Evolutionary conservation across 2,329 filamentous ascomycete species (phyloP).

Genomic region (Clarireedia sp.): DNA sequence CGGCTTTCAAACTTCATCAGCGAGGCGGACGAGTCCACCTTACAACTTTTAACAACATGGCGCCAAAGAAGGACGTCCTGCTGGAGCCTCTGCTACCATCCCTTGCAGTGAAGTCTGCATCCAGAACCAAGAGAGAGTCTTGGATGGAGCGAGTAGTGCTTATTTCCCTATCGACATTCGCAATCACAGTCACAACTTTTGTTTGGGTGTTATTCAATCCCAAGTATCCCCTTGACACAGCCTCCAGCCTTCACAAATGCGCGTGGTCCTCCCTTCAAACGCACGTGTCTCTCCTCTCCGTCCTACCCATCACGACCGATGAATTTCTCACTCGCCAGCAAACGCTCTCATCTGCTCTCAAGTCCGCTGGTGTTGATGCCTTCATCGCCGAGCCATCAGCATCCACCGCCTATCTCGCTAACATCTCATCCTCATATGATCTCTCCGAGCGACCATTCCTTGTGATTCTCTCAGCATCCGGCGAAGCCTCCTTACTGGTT

Average conservation of each 20-base stretch:
- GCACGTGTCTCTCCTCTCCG: neutral
- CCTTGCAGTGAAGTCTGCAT: too few relatives aligned
- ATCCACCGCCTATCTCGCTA: slow-evolving; percentile 54
- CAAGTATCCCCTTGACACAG: neutral
- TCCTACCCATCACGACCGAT: neutral
- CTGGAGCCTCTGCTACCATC: too few relatives aligned
- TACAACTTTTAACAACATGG: too few relatives aligned
- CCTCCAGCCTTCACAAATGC: neutral
- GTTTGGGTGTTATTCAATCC: neutral
- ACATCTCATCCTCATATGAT: slow-evolving; percentile 50
- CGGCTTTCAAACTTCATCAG: too few relatives aligned
- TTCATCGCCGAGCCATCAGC: slow-evolving; percentile 57
- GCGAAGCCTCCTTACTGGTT: slow-evolving; percentile 50
- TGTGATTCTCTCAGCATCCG: slow-evolving; percentile 42
- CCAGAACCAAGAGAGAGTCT: too few relatives aligned
- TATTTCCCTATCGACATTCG: too few relatives aligned
- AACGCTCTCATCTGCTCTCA: neutral
- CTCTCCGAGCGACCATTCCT: slow-evolving; percentile 56
- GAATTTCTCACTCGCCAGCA: neutral
- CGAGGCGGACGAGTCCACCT: too few relatives aligned
- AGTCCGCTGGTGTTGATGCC: slow-evolving; percentile 37
- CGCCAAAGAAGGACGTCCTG: too few relatives aligned
- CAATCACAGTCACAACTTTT: too few relatives aligned
- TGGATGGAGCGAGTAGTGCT: too few relatives aligned
- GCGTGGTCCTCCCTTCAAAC: neutral